phyloP scores from a whole-genome alignment of 2,329 filamentous ascomycete genomes.

The Parascedosporium putredinis region DNA sequence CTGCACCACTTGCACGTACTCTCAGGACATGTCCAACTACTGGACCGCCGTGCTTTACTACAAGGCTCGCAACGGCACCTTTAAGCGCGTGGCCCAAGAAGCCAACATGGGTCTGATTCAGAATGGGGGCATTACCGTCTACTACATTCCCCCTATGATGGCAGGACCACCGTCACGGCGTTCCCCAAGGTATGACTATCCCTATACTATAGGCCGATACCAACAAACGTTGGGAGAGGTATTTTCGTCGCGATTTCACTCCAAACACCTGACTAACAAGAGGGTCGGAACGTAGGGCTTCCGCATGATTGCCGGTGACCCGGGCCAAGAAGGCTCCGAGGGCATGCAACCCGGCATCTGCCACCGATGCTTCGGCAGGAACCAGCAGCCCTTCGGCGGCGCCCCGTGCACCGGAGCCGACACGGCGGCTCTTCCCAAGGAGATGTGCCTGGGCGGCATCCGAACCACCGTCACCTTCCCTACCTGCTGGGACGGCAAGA shows the following conservation, averaged over 20 bases:
- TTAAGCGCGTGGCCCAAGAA: slow-evolving; percentile 27
- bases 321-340: slow-evolving; percentile 21
- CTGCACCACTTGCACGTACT: slow-evolving; percentile 29
- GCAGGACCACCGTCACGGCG: not conserved
- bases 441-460: slow-evolving; percentile 70
- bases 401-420: slow-evolving; percentile 20
- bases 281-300: too few species aligned
- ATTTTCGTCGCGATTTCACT: too few species aligned
- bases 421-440: slow-evolving; percentile 30
- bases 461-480: slow-evolving; percentile 77
- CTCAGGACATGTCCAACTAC: slow-evolving; percentile 15
- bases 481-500: slow-evolving; percentile 44
- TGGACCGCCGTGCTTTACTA: slow-evolving; percentile 27
- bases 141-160: slow-evolving; percentile 23
- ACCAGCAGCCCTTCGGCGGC: slow-evolving; percentile 25
- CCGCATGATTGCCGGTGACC: slow-evolving; percentile 35
- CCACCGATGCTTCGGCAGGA: slow-evolving; percentile 23
- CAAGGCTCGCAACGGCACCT: slow-evolving; percentile 28
- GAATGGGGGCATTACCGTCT: slow-evolving; percentile 20
- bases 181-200: slow-evolving; percentile 3
- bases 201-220: too few species aligned
- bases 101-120: slow-evolving; percentile 27
- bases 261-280: too few species aligned
- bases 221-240: too few species aligned
- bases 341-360: slow-evolving; percentile 27